Evolutionary conservation across 352 stramenopile genomes (phyloP), one percentile per base, ranked within the genome.

Genomic region (Pythium myriotylum): DNA sequence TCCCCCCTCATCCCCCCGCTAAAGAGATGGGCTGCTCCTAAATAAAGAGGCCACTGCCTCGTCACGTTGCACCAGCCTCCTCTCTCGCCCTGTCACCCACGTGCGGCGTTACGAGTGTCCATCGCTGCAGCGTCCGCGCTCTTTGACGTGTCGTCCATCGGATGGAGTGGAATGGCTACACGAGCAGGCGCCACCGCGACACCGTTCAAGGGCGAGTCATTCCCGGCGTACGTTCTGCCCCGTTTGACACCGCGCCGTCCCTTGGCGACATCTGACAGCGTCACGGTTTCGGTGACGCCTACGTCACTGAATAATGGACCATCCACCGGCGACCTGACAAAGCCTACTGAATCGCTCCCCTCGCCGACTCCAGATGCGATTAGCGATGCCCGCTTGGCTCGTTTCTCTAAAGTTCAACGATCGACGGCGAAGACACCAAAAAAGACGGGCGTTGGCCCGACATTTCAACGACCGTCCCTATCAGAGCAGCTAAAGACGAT

Each of bases 201-300:
- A 13, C 76, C 78, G 12, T 90, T 90, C 70, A 91, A 91, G 46
- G 77, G 81, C 52, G 81, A 91, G 14, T 74, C 52, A 5, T 88
- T 89, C 48, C 81, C 79, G 13, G 62, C 76, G 12, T 91, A 89
- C 26, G 74, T 90, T 14, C 47, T 85, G 17, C 70, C 60, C 32
- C 77, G 76, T 14, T 49, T 22, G 16, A 22, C 29, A 33, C 17
- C 17, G 24, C 39, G 22, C 16, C 1, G 22, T 29, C 41, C 56
- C 26, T 37, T 35, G 19, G 6, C 10, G 7, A 41, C 41, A 24
- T 23, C 26, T 27, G 16, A 41, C 37, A 59, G 35, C 52, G 7
- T 55, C 33, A 13, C 26, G 39, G 9, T 39, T 10, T 22, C 42
- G 13, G 3, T 42, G 24, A 20, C 39, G 14, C 13, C 23, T 0